These are phyloP conservation scores for Penicillium ucsense DNA, from an alignment of 495 filamentous ascomycete species.

Conservation along the genomic window DNA sequence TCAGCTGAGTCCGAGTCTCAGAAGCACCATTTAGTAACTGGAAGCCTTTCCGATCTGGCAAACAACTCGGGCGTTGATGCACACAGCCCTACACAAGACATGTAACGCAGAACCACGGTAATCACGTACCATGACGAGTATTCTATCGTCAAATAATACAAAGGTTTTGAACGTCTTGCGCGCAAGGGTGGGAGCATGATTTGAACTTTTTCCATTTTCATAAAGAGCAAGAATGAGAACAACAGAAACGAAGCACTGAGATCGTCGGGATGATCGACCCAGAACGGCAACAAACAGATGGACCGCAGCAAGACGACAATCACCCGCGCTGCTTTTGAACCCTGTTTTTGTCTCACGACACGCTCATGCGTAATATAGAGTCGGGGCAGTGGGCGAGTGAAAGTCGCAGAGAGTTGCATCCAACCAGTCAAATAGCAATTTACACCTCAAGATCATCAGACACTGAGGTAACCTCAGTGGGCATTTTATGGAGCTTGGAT, in stretches of 20 bases:
- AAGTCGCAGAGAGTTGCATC: conserved; percentile 22
- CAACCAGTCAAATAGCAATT: conserved; percentile 26
- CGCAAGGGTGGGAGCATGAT: neutral
- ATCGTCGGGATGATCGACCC: conserved; percentile 3
- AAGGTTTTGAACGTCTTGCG: too few relatives aligned
- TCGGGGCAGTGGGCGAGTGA: conserved; percentile 15
- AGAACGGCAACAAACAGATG: conserved; percentile 5
- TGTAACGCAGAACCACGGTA: too few relatives aligned
- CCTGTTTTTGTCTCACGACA: conserved; percentile 13
- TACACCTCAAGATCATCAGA: conserved; percentile 21
- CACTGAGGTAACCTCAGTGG: conserved; percentile 20
- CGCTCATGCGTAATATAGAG: conserved; percentile 7
- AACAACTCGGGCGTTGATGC: too few relatives aligned
- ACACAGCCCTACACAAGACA: too few relatives aligned
- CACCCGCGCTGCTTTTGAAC: conserved; percentile 9
- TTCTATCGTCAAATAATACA: too few relatives aligned
- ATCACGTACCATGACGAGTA: too few relatives aligned
- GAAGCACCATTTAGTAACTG: too few relatives aligned
- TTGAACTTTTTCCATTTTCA: conserved; percentile 2
- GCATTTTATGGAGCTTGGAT: conserved; percentile 36
- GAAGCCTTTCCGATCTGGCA: too few relatives aligned
- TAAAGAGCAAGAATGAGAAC: conserved; percentile 7
- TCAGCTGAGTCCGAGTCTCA: too few relatives aligned
- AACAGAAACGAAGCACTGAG: conserved; percentile 12
- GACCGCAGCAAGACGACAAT: conserved; percentile 4